phyloP scores from a whole-genome alignment of 2,329 filamentous ascomycete species.

The Neonectria coccinea region DNA sequence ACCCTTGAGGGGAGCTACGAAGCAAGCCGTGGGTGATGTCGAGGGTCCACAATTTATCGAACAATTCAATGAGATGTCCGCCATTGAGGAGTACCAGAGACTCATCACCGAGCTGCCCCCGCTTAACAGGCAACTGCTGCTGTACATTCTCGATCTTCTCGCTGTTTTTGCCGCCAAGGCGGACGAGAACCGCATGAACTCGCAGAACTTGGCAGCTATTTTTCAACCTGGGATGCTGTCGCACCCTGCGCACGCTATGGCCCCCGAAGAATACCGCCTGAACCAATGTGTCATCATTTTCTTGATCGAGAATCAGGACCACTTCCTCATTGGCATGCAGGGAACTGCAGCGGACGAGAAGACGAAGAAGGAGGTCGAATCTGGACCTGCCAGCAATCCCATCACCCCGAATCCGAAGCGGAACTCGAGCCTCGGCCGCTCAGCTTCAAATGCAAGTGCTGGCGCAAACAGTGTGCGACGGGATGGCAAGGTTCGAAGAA shows the following conservation, averaged over 20 bases:
- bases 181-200: slow-evolving; percentile 96
- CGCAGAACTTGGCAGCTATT: slow-evolving; percentile 93
- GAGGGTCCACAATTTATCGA: slow-evolving; percentile 78
- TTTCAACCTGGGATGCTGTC: slow-evolving; percentile 97
- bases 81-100: slow-evolving; percentile 86
- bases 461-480: slow-evolving; percentile 88
- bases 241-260: slow-evolving; percentile 95
- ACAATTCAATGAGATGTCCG: slow-evolving; percentile 70
- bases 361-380: slow-evolving; percentile 72
- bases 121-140: slow-evolving; percentile 89
- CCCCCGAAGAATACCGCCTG: slow-evolving; percentile 90
- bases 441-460: slow-evolving; percentile 88
- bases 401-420: slow-evolving; percentile 63
- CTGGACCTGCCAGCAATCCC: slow-evolving; percentile 70
- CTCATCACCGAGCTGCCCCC: slow-evolving; percentile 94
- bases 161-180: slow-evolving; percentile 98
- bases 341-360: slow-evolving; percentile 96
- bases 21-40: slow-evolving; percentile 76
- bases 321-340: slow-evolving; percentile 98
- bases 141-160: slow-evolving; percentile 95
- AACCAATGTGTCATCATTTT: slow-evolving; percentile 99
- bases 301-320: slow-evolving; percentile 97
- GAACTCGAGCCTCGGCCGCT: slow-evolving; percentile 67
- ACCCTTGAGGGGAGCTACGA: slow-evolving; percentile 78
- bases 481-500: slow-evolving; percentile 83